phyloP scores from a whole-genome alignment of 164 flowering plant species.

The Magnolia kwangsiensis region DNA sequence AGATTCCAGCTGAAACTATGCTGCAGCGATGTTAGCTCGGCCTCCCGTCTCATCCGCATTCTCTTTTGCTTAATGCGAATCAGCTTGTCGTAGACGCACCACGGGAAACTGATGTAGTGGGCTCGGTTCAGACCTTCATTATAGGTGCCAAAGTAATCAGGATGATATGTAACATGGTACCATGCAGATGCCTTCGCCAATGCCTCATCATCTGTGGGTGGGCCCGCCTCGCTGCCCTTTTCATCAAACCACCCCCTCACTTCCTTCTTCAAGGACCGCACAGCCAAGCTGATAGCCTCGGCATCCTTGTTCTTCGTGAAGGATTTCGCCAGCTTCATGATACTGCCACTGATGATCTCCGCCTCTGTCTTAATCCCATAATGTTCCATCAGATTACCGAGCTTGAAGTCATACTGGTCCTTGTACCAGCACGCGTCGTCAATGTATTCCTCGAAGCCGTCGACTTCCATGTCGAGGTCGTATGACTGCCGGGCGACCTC shows the following conservation, averaged over 20 bases:
- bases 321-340: slow-evolving; percentile 53
- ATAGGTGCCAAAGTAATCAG: slow-evolving; percentile 50
- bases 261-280: slow-evolving; percentile 65
- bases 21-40: not conserved
- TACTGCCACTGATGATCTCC: slow-evolving; percentile 66
- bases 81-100: slow-evolving; percentile 77
- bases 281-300: slow-evolving; percentile 55
- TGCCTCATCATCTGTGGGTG: slow-evolving; percentile 21
- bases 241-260: slow-evolving; percentile 61
- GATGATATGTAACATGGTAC: slow-evolving; percentile 85
- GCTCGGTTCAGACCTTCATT: slow-evolving; percentile 55
- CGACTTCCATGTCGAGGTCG: slow-evolving; percentile 72
- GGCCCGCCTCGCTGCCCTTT: slow-evolving; percentile 14
- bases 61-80: slow-evolving; percentile 51
- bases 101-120: slow-evolving; percentile 79
- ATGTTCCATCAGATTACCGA: slow-evolving; percentile 72
- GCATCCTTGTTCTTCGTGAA: slow-evolving; percentile 52
- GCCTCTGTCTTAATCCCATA: slow-evolving; percentile 78
- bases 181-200: slow-evolving; percentile 84
- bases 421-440: slow-evolving; percentile 64
- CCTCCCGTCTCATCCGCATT: not conserved
- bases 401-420: slow-evolving; percentile 54
- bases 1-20: not conserved
- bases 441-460: slow-evolving; percentile 60
- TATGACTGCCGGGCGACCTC: slow-evolving; percentile 53